Evolutionary conservation across 805 yeast genomes (phyloP).

Genomic region (Maudiozyma serrabonitensis): DNA sequence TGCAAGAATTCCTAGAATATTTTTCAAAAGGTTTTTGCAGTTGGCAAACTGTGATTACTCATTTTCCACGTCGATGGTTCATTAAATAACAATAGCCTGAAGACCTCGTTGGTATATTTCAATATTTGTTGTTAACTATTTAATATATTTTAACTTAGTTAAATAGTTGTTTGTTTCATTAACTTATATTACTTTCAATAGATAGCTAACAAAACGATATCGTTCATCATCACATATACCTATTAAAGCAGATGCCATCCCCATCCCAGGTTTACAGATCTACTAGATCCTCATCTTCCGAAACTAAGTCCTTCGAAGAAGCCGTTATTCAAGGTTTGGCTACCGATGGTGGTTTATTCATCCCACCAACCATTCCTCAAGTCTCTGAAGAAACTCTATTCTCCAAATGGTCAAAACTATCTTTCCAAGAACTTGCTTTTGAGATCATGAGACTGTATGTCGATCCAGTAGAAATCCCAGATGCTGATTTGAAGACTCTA

Average conservation of each 20-base stretch:
- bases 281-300: constrained; percentile 51
- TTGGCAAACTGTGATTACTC: neutral
- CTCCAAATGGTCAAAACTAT: constrained; percentile 57
- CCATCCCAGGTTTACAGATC: constrained; percentile 64
- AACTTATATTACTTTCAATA: too few relatives aligned
- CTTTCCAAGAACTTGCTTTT: constrained; percentile 81
- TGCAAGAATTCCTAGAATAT: too few relatives aligned
- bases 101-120: too few relatives aligned
- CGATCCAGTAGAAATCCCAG: constrained; percentile 59
- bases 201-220: too few relatives aligned
- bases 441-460: constrained; percentile 78
- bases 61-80: neutral
- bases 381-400: constrained; percentile 46
- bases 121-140: too few relatives aligned
- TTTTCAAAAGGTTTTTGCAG: too few relatives aligned
- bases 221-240: too few relatives aligned
- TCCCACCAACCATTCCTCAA: constrained; percentile 75
- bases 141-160: too few relatives aligned
- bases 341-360: constrained; percentile 90
- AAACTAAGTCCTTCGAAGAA: constrained; percentile 61
- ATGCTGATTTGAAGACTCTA: constrained; percentile 53
- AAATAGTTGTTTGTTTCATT: too few relatives aligned
- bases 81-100: neutral
- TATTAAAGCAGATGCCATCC: constrained; percentile 12
- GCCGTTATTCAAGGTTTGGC: constrained; percentile 88